Percentiles rank a stretch among this genome's conserved stretches.
These are phyloP conservation scores for Aspergillus jensenii DNA, from an alignment of 2,329 filamentous ascomycete species.

Conservation along the genomic window DNA sequence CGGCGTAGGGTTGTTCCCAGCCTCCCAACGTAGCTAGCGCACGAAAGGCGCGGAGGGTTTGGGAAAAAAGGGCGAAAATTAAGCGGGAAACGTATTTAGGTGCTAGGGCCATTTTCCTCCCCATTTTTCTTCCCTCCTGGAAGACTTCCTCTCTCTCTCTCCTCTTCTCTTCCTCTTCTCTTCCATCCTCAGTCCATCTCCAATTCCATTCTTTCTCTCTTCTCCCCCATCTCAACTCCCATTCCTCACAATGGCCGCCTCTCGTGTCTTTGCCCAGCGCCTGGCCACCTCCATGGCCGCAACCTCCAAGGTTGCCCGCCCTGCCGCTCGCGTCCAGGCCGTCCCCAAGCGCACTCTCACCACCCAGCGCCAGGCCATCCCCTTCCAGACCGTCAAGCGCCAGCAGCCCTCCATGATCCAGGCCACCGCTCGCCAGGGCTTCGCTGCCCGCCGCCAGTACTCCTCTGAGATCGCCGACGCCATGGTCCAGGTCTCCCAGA, in stretches of 20 bases:
- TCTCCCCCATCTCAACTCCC: conserved; percentile 15
- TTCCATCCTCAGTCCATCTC: conserved; percentile 21
- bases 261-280: conserved; percentile 74
- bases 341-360: conserved; percentile 70
- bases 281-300: conserved; percentile 65
- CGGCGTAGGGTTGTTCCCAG: conserved; percentile 10
- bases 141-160: conserved; percentile 29
- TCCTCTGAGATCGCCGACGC: conserved; percentile 81
- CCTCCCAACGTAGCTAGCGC: conserved; percentile 19
- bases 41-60: conserved; percentile 34
- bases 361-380: conserved; percentile 45
- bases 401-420: conserved; percentile 67
- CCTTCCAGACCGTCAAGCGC: conserved; percentile 75
- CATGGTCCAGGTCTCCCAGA: conserved; percentile 88
- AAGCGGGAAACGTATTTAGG: conserved; percentile 40
- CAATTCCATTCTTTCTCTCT: conserved; percentile 21
- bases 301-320: conserved; percentile 78
- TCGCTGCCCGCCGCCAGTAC: conserved; percentile 67
- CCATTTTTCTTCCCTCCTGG: conserved; percentile 34
- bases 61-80: conserved; percentile 37
- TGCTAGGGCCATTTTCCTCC: conserved; percentile 28
- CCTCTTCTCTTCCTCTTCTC: conserved; percentile 23
- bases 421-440: conserved; percentile 63
- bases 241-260: conserved; percentile 73
- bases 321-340: conserved; percentile 65